Evolutionary conservation across 768 basidiomycete species (phyloP).

Genomic region (Rhizopogon sp.): DNA sequence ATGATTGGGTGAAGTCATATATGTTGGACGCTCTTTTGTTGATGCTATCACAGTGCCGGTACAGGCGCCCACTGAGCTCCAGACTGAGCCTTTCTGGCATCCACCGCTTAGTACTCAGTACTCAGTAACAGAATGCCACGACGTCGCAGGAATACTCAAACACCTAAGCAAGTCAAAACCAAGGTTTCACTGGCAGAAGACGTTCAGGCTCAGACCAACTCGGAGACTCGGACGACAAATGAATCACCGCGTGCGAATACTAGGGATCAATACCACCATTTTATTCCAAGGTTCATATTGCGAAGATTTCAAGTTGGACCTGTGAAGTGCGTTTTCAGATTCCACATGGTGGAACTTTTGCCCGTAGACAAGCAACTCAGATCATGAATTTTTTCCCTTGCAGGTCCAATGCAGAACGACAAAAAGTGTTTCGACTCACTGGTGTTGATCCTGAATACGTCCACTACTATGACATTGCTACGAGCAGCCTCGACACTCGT

Average conservation of each 20-base stretch:
- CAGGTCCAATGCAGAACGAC: slow-evolving; percentile 8
- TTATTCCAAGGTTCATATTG: slow-evolving; percentile 9
- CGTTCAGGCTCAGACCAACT: background rate
- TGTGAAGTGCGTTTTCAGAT: background rate
- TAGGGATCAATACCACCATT: slow-evolving; percentile 6
- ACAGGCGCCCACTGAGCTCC: too few species aligned
- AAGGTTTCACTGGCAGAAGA: background rate
- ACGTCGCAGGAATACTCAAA: background rate
- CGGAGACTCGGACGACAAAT: background rate
- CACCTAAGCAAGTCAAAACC: background rate
- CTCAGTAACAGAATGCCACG: background rate
- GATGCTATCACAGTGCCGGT: too few species aligned
- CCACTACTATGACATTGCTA: slow-evolving; percentile 6
- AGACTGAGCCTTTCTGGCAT: too few species aligned
- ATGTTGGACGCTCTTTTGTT: too few species aligned
- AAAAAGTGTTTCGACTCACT: slow-evolving; percentile 1
- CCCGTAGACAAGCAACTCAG: background rate
- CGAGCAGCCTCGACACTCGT: slow-evolving; percentile 5
- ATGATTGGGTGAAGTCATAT: too few species aligned
- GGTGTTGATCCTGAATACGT: slow-evolving; percentile 6
- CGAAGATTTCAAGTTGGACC: slow-evolving; percentile 3
- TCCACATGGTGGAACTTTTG: too few species aligned
- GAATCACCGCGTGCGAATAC: background rate
- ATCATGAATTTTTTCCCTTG: too few species aligned
- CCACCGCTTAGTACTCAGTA: background rate